phyloP scores from a whole-genome alignment of 2,329 filamentous ascomycete genomes.

The Penicillium frequentans region DNA sequence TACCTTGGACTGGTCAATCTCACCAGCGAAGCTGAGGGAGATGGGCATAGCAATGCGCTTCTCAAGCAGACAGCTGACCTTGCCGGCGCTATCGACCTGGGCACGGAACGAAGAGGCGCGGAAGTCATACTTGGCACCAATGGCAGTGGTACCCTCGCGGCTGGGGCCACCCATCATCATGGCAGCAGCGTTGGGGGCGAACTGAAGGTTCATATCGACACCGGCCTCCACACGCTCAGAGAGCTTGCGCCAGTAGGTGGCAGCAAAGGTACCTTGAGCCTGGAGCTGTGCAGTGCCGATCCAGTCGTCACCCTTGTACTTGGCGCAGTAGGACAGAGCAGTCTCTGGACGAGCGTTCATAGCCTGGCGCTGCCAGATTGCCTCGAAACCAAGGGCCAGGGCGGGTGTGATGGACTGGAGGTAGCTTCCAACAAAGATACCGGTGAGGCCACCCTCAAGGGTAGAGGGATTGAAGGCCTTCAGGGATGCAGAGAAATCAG shows the following conservation, averaged over 20 bases:
- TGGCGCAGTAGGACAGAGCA: slow-evolving; percentile 82
- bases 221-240: slow-evolving; percentile 96
- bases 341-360: slow-evolving; percentile 87
- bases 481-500: slow-evolving; percentile 88
- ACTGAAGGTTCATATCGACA: slow-evolving; percentile 88
- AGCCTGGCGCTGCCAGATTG: slow-evolving; percentile 86
- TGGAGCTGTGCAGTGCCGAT: slow-evolving; percentile 87
- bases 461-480: slow-evolving; percentile 96
- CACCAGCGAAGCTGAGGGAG: slow-evolving; percentile 90
- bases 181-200: slow-evolving; percentile 64
- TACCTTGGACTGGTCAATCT: slow-evolving; percentile 95
- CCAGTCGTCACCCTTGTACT: slow-evolving; percentile 92
- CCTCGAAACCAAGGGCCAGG: slow-evolving; percentile 85
- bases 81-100: slow-evolving; percentile 92
- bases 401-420: slow-evolving; percentile 87
- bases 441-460: slow-evolving; percentile 87
- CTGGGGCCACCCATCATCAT: slow-evolving; percentile 74
- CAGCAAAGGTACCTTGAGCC: slow-evolving; percentile 81
- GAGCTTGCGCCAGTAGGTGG: slow-evolving; percentile 89
- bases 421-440: slow-evolving; percentile 94
- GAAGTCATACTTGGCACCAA: slow-evolving; percentile 98
- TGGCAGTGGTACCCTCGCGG: slow-evolving; percentile 85
- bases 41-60: slow-evolving; percentile 94
- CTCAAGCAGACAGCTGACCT: slow-evolving; percentile 88
- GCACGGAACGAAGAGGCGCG: slow-evolving; percentile 91